phyloP scores from a whole-genome alignment of 257 asterid genomes.

The Mitragyna speciosa region DNA sequence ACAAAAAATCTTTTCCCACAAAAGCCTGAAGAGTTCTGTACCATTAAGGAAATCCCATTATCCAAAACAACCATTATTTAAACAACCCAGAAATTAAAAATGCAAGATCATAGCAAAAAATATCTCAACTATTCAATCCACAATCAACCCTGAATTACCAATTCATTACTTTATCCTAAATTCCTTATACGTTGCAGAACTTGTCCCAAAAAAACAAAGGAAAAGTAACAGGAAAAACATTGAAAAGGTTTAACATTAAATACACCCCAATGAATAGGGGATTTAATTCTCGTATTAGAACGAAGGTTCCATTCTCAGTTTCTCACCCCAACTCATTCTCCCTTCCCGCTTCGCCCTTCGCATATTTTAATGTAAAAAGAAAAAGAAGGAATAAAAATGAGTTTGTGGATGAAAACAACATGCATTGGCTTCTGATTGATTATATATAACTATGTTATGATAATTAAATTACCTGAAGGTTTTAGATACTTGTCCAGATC shows the following conservation, averaged over 20 bases:
- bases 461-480: constrained; percentile 1
- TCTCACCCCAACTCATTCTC: not conserved
- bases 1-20: constrained; percentile 1
- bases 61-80: not conserved
- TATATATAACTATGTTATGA: not conserved
- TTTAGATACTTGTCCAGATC: constrained; percentile 14
- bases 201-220: not conserved
- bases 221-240: not conserved
- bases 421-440: not conserved
- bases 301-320: not conserved
- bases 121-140: not conserved
- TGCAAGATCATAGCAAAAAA: not conserved
- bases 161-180: not conserved
- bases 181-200: not conserved
- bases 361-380: not conserved
- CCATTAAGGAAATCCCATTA: not conserved
- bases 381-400: not conserved
- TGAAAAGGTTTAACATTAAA: not conserved
- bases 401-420: not conserved
- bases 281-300: not conserved
- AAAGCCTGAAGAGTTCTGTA: not conserved
- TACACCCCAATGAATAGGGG: not conserved
- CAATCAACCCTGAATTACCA: not conserved
- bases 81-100: constrained; percentile 3
- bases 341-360: not conserved